A percentile compares a stretch with the other conserved stretches of the same genome.
phyloP scores from a whole-genome alignment of 108 stramenopile genomes.

The Epithemia pelagica region DNA sequence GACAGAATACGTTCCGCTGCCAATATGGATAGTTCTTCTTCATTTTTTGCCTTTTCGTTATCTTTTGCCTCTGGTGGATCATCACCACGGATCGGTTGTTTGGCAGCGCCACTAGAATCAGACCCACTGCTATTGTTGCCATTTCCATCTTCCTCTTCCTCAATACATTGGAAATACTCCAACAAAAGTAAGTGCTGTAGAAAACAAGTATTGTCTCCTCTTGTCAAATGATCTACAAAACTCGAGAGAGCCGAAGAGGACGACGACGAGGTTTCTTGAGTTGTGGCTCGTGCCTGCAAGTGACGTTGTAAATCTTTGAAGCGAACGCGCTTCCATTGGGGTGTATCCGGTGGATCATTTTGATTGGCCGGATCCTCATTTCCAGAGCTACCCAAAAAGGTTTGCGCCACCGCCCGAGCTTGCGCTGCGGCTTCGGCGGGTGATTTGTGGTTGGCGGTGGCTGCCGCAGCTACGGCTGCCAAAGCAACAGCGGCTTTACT shows the following conservation, averaged over 20 bases:
- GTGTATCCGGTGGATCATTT: background rate
- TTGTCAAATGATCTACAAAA: background rate
- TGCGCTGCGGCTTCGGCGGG: constrained; percentile 46
- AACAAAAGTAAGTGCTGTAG: constrained; percentile 40
- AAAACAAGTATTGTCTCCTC: constrained; percentile 38
- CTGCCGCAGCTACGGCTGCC: constrained; percentile 44
- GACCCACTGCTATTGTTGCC: background rate
- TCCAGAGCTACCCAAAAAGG: constrained; percentile 9
- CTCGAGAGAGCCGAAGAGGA: constrained; percentile 18
- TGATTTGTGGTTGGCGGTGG: constrained; percentile 33
- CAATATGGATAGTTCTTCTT: background rate
- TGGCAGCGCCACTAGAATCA: background rate
- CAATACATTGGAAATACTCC: constrained; percentile 25
- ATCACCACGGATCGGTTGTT: background rate
- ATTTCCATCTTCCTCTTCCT: background rate
- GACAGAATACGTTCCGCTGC: background rate
- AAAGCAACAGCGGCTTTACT: constrained; percentile 13
- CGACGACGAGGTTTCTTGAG: constrained; percentile 4
- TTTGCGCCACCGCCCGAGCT: constrained; percentile 33
- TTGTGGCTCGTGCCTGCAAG: background rate
- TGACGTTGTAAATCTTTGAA: background rate
- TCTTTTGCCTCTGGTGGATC: background rate
- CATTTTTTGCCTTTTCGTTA: background rate
- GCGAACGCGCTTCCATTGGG: background rate
- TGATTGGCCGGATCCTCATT: constrained; percentile 7